phyloP scores from a whole-genome alignment of 495 filamentous ascomycete species.

The Aspergillus funiculosus region DNA sequence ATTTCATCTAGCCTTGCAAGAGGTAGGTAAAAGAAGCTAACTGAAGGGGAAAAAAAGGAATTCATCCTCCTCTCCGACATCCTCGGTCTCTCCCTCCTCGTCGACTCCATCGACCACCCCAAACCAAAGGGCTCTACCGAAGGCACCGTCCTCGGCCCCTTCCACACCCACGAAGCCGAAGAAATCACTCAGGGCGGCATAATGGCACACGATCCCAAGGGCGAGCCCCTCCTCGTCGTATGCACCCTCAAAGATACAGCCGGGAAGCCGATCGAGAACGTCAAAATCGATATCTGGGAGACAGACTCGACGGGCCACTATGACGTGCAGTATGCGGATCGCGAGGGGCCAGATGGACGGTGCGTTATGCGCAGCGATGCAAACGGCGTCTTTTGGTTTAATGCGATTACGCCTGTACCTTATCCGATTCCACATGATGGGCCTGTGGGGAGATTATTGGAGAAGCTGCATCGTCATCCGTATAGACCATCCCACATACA shows the following conservation, averaged over 20 bases:
- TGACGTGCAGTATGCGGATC: slow-evolving; percentile 76
- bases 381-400: slow-evolving; percentile 80
- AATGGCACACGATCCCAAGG: slow-evolving; percentile 62
- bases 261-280: slow-evolving; percentile 61
- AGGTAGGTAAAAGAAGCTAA: background rate
- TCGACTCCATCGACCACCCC: slow-evolving; percentile 89
- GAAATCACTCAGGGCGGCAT: slow-evolving; percentile 53
- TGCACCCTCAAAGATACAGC: slow-evolving; percentile 66
- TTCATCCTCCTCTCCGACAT: slow-evolving; percentile 93
- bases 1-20: background rate
- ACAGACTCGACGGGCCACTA: slow-evolving; percentile 83
- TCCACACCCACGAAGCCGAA: slow-evolving; percentile 86
- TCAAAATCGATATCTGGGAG: slow-evolving; percentile 91
- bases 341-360: slow-evolving; percentile 68
- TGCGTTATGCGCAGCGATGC: slow-evolving; percentile 68
- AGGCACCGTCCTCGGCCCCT: slow-evolving; percentile 85
- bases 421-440: slow-evolving; percentile 91
- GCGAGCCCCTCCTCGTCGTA: slow-evolving; percentile 62
- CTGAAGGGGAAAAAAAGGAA: slow-evolving; percentile 49
- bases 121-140: slow-evolving; percentile 72
- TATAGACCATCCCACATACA: slow-evolving; percentile 87
- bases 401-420: slow-evolving; percentile 76
- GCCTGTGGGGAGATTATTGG: slow-evolving; percentile 75
- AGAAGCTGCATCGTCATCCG: slow-evolving; percentile 64
- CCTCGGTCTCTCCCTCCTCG: slow-evolving; percentile 81